Base-by-base conservation (phyloP, 2,329 filamentous ascomycete genomes). In the Dothistroma septosporum region DNA sequence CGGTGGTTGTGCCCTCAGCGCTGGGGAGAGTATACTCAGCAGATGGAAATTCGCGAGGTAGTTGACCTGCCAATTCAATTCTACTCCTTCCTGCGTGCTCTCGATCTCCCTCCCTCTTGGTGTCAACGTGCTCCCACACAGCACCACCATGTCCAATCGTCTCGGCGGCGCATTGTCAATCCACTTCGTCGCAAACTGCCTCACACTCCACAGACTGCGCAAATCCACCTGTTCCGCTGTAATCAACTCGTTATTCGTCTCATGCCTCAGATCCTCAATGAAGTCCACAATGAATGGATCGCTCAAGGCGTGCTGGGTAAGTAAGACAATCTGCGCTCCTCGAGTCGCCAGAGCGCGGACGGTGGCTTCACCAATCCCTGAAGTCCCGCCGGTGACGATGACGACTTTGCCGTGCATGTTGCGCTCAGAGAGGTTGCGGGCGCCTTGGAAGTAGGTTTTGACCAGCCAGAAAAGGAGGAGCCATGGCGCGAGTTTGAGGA, bases 141-240 rank as follows among this genome's bases (percentile, higher is more conserved):
- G 82, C 21, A 99, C 84, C 52, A 99, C 80, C 86, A 93, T 92
- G 75, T 99, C 94, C 7, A 99, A 79, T 53, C 95, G 83, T 59
- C 95, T 83, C 9, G 92, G 91, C 2, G 94, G 93, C 22, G 90
- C 85, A 75, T 97, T 97, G 75, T 99, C 93, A 66, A 99, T 91
- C 93, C 95, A 99, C 79, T 91, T 93, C 0, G 94, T 99, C 12
- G 94, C 94, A 74, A 99, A 99, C 64, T 87, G 83, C 44, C 94
- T 89, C 69, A 99, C 88, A 74, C 90, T 95, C 74, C 96, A 86
- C n/a, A 99, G 80, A 16, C 89, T 93, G 12, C 88, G 79, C 31
- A 99, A 84, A 72, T 99, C 92, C 69, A 96, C 91, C 76, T 96
- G 90, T 76, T 99, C 94, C 61, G 94, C 92, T 70, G 96, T 97